Evolutionary conservation across 2,329 filamentous ascomycete genomes (phyloP), one percentile per base, ranked within the genome.

Genomic region (Fusarium brevicatenulatum): DNA sequence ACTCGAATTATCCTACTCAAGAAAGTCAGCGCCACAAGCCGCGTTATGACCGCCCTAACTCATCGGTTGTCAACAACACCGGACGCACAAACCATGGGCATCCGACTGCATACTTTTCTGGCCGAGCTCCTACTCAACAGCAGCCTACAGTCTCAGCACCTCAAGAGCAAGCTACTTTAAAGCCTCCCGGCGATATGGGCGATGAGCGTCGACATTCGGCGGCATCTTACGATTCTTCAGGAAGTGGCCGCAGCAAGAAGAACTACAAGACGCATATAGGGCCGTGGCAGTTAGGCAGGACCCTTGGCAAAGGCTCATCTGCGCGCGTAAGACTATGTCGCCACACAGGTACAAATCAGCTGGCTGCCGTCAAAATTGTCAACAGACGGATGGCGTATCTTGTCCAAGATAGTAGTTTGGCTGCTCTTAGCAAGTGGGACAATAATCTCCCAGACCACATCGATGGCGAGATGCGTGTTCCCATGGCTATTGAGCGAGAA

Each of bases 351-450:
- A 96, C 94, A 8, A 90, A 93, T 15, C 92, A 97, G 78, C 87
- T 92, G 55, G 96, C 95, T 8, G 96, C 96, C 5, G 93, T 98
- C 79, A 99, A 99, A 85, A 98, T 99, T 77, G 93, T 99, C 34
- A 94, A 94, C 65, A 95, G 97, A 81, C 89, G 89, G 65, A 92
- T 90, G 58, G 94, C 93, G 18, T 91, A 93, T 68, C 89, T 95
- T 78, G 92, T 94, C 4, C 93, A 96, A 72, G 94, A 95, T 57
- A 91, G 94, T 74, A 98, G 95, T 80, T 88, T 98, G 80, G 92
- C 92, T 19, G 92, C 93, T 54, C 89, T 98, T 71, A 94, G 95
- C 78, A 89, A 91, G 75, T 92, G 91, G 81, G 91, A 93, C 70
- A 87, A 86, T 43, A 89, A 82, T 59, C 83, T 85, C 61, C 89